Base-by-base conservation (phyloP, 805 yeast genomes). In the Candida bentonensis region DNA sequence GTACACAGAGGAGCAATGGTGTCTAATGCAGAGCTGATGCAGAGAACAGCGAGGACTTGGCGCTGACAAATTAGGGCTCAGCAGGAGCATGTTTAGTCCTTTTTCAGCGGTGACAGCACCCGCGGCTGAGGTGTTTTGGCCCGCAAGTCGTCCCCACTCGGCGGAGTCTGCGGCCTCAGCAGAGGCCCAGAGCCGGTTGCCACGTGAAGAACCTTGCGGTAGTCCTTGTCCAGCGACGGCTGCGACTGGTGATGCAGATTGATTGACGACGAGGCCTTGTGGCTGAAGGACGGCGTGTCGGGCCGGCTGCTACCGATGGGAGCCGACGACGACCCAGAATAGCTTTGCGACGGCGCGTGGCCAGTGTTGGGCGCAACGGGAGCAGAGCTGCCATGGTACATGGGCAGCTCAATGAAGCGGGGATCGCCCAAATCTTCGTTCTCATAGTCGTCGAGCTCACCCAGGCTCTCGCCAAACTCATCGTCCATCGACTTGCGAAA, bases 401-500 rank as follows among this genome's bases (percentile, higher is more conserved):
- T 17, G 17, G 36, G 36, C 36, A 30, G 36, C 36, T 30, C 36
- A 15, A 30, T 30, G 36, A 5, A 30, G 20, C 20, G 36, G 17
- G 36, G 36, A n/a, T 30, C 36, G 36, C 36, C 36, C 11, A 13
- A 7, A n/a, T 9, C 20, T 5, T 30, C 36, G 17, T 11, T 9
- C 17, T 7, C 20, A 5, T 11, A 4, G 36, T 30, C 36, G 13
- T 9, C 17, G 13, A 11, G 36, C 36, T 30, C 36, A 17, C 20
- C 20, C 17, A 30, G 36, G 7, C n/a, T 17, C 17, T 30, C 36
- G 36, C 36, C 36, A n/a, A 30, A n/a, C 28, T 42, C 44, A 15
- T 45, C 42, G 30, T 45, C 47, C 20, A 41, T 20, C 15, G 47
- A 39, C 23, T 34, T 25, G 36, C 44, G 47, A 22, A 23, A 11